Evolutionary conservation across 2,329 filamentous ascomycete species (phyloP).

Genomic region (Trichoderma koningii): DNA sequence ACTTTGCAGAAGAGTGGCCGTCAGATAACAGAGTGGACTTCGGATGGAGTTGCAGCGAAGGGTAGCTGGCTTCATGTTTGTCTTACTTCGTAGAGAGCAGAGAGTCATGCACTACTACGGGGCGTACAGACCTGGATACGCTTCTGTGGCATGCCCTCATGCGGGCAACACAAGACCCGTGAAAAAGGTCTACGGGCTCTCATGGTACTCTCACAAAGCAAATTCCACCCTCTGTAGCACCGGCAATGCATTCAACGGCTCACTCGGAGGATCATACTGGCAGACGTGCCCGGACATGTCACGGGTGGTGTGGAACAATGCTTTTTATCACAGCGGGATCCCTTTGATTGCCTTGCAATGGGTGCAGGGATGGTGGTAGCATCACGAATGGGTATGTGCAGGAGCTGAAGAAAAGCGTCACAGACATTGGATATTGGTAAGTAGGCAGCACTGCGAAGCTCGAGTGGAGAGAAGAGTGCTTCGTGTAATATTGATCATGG

Average conservation of each 20-base stretch:
- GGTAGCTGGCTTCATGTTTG: background rate
- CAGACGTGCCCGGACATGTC: too few species aligned
- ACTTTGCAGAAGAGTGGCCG: background rate
- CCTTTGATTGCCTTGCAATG: background rate
- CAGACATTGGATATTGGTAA: background rate
- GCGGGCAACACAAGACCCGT: too few species aligned
- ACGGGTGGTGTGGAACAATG: too few species aligned
- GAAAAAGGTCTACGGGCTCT: too few species aligned
- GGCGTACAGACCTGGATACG: too few species aligned
- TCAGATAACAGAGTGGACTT: background rate
- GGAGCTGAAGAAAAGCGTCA: constrained; percentile 23
- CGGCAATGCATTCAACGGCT: too few species aligned
- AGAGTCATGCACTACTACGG: too few species aligned
- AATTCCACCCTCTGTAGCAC: too few species aligned
- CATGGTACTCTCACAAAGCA: too few species aligned
- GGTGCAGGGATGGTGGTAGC: background rate
- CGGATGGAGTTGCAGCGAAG: background rate
- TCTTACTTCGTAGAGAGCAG: too few species aligned
- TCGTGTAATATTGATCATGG: background rate
- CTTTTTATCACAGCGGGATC: background rate
- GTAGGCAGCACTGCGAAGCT: background rate
- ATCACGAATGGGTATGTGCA: constrained; percentile 21
- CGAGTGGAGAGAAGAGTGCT: background rate
- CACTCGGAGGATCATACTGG: too few species aligned
- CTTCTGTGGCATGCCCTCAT: too few species aligned